Percentiles rank a stretch among this genome's conserved stretches.
Evolutionary conservation across 1,139 yeast species (phyloP).

Genomic region (Suhomyces atakaporum): DNA sequence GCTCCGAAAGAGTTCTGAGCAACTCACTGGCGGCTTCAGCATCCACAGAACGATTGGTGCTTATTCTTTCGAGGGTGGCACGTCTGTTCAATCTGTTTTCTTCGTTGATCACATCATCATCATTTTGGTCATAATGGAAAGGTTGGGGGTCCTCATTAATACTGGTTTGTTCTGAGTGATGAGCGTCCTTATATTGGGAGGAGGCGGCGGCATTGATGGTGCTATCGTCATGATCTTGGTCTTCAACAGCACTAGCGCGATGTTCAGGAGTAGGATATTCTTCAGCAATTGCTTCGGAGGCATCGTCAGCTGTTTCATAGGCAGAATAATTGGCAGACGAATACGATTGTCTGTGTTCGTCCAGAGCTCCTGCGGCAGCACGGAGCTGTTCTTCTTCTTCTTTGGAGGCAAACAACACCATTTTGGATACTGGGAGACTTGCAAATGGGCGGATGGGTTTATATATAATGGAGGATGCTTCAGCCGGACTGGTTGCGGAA

Average conservation of each 20-base stretch:
- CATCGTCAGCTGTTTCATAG: conserved; percentile 41
- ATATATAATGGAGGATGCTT: not conserved
- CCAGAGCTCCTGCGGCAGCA: conserved; percentile 26
- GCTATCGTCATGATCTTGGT: conserved; percentile 5
- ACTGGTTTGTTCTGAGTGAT: conserved; percentile 1
- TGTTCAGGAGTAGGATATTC: conserved; percentile 3
- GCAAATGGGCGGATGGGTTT: no score
- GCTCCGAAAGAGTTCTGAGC: conserved; percentile 1
- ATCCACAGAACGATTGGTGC: conserved; percentile 22
- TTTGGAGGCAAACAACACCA: conserved; percentile 32
- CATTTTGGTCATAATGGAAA: no score
- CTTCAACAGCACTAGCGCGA: not conserved
- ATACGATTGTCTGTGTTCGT: conserved; percentile 11
- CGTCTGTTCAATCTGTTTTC: conserved; percentile 26
- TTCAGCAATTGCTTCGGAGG: conserved; percentile 10
- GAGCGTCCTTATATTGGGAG: conserved; percentile 4
- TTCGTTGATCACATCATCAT: not conserved
- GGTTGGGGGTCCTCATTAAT: conserved; percentile 2
- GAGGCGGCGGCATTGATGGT: conserved; percentile 5
- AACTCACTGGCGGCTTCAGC: conserved; percentile 8
- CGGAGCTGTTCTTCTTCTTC: conserved; percentile 43
- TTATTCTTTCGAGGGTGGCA: conserved; percentile 23
- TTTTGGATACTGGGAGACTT: conserved; percentile 1
- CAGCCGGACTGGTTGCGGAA: not conserved
- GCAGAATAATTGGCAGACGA: conserved; percentile 22